Evolutionary conservation across 345 rosid species (phyloP), one percentile per base, ranked within the genome.

Genomic region (Hibiscus tridactylites): DNA sequence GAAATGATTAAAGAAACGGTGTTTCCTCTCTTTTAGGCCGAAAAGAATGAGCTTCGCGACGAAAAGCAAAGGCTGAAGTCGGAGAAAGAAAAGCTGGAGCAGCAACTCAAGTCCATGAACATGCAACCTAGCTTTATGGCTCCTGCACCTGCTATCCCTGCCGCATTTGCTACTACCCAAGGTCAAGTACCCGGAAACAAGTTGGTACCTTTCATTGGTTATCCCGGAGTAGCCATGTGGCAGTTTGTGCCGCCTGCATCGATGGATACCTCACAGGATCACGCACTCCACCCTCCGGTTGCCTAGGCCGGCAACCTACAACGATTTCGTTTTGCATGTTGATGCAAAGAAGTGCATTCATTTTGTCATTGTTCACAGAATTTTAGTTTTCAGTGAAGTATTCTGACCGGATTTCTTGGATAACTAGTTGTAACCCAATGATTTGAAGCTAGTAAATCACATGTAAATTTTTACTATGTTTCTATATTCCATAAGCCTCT

Each of bases 151-250:
- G 80, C 90, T 72, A 77, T 92, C 79, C 87, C 89, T 49, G 77
- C 95, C 56, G 85, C 97, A 59, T 82, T 88, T 75, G 84, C 89
- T 68, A 84, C 89, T 61, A 85, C 94, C 16, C 96, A 85, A 79
- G 92, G 90, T 69, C 93, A 90, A 83, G 88, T 92, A 70, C 87
- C 85, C 3, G 97, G 96, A 71, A 92, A 86, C 90, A 95, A 95
- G 84, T 71, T 92, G 87, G 89, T 88, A 61, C 97, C 99, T 39
- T 74, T 86, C 87, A 85, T 89, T 61, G 77, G 98, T 75, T 94
- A 91, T 77, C 97, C 98, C 2, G 94, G 97, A 76, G 93, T 88
- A 70, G 97, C 97, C 10, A 93, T 93, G 99, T 92, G 99, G 93
- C 97, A 90, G 81, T 92, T 94, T 82, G 85, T 89, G 97, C 96